Base-by-base conservation (phyloP, 1,284 basidiomycete species). In the Cystobasidium sp. region DNA sequence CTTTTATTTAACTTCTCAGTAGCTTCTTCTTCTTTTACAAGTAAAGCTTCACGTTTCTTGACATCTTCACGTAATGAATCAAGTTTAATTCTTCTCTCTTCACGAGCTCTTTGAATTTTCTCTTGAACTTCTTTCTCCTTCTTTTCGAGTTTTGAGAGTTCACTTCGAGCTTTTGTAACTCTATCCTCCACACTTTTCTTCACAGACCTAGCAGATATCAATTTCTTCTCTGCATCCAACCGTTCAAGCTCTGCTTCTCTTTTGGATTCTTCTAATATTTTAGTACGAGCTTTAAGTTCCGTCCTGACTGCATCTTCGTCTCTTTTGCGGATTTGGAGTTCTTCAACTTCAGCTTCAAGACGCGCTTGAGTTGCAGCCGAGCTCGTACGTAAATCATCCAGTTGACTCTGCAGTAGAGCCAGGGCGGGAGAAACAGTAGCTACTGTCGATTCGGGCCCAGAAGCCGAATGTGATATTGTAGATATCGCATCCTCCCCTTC, bases 191-290 rank as follows among this genome's bases (percentile, higher is more conserved):
- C 86, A 67, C 86, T 88, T 78, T 91, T 89, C 55, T 89, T 87
- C 75, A 87, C 84, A 58, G 82, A 84, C 80, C 90, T 88, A 4
- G 88, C 88, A 18, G 86, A 85, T 78, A 90, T 91, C 73, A 96
- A 85, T 77, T 89, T 89, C 84, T 92, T 93, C 83, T 97, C 95
- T 1, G 90, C 92, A 51, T 97, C 94, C 59, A 89, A 86, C 80
- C 89, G 90, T 67, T 85, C 83, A 64, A 87, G 85, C 82, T 97
- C 95, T 6, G 94, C 92, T 59, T 85, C 85, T 51, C 95, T 89
- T 83, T 91, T 93, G 74, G 88, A 86, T 80, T 98, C 95, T 79
- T 98, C 95, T 7, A 97, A 85, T 0, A 85, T 83, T 82, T 95
- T 95, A 66, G 91, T 91, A 67, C 89, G 88, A 22, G 87, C 82